Evolutionary conservation across 352 stramenopile species (phyloP).

Genomic region (Phytophthora sp.): DNA sequence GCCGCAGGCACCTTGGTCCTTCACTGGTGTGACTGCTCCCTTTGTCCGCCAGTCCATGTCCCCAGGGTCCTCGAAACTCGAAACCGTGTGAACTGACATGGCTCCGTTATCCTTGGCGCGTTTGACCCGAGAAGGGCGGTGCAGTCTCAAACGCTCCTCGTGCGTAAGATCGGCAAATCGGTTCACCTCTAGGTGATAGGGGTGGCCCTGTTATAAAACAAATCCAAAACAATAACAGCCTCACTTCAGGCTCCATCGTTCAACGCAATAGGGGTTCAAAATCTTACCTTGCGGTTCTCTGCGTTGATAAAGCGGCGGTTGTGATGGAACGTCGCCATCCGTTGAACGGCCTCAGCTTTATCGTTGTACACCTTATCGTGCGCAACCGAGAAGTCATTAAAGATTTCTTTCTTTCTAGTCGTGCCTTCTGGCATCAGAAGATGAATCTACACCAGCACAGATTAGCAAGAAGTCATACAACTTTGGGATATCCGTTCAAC

Average conservation of each 20-base stretch:
- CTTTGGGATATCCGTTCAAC: neutral
- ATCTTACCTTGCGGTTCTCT: slow-evolving; percentile 77
- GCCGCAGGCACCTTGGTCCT: slow-evolving; percentile 91
- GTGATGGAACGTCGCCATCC: slow-evolving; percentile 76
- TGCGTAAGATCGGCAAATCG: slow-evolving; percentile 84
- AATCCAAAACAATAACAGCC: neutral
- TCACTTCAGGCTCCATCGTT: neutral
- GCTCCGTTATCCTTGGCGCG: slow-evolving; percentile 72
- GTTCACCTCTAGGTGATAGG: slow-evolving; percentile 83
- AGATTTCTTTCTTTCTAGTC: slow-evolving; percentile 58
- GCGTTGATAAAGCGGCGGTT: slow-evolving; percentile 88
- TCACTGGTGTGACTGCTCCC: slow-evolving; percentile 89
- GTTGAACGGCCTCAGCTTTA: slow-evolving; percentile 50
- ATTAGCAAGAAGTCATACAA: slow-evolving; percentile 1
- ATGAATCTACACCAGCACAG: slow-evolving; percentile 62
- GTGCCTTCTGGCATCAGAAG: slow-evolving; percentile 82
- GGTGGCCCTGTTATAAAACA: slow-evolving; percentile 66
- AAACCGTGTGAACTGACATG: slow-evolving; percentile 43
- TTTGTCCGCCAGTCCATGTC: slow-evolving; percentile 89
- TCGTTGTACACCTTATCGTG: slow-evolving; percentile 70
- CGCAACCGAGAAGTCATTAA: slow-evolving; percentile 66
- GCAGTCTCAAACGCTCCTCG: slow-evolving; percentile 63
- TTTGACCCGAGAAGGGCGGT: slow-evolving; percentile 50
- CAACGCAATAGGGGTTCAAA: neutral
- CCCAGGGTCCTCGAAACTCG: slow-evolving; percentile 47